Conservation (phyloP, 1,284 basidiomycete species). For the Cryptococcus amylolentus region DNA sequence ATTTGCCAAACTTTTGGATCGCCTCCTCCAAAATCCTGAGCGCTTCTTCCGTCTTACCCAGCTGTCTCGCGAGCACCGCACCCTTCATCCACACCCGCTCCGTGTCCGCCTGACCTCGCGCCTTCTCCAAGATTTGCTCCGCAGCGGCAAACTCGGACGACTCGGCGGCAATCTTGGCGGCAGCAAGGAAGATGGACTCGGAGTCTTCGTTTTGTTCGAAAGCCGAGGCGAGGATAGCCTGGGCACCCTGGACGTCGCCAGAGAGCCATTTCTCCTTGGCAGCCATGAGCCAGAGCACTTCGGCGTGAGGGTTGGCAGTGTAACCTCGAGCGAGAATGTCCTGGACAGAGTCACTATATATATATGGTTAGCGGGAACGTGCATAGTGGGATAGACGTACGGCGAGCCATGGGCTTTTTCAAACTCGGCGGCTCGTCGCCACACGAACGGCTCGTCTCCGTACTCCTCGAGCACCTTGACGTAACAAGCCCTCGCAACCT, state of each 20-base stretch:
- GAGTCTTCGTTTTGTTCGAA: conserved; percentile 95
- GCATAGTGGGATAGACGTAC: conserved; percentile 47
- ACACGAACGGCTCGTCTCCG: conserved; percentile 75
- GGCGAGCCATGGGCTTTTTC: conserved; percentile 84
- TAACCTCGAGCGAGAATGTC: conserved; percentile 78
- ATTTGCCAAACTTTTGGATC: conserved; percentile 74
- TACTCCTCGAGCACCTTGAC: conserved; percentile 89
- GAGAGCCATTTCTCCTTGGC: conserved; percentile 92
- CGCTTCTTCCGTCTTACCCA: conserved; percentile 70
- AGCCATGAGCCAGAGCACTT: conserved; percentile 94
- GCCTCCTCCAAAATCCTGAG: conserved; percentile 71
- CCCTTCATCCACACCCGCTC: conserved; percentile 98
- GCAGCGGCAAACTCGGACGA: conserved; percentile 85
- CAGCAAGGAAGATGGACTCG: conserved; percentile 95
- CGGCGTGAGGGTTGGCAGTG: conserved; percentile 84
- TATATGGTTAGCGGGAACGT: background rate
- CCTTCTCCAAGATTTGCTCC: conserved; percentile 77
- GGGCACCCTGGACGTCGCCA: conserved; percentile 80
- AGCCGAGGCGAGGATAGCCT: conserved; percentile 79
- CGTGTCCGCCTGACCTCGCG: conserved; percentile 83
- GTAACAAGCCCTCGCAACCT: conserved; percentile 79
- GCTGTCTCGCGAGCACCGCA: conserved; percentile 87
- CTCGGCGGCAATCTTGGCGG: conserved; percentile 92
- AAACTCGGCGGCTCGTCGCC: conserved; percentile 85
- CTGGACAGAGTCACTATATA: conserved; percentile 68